phyloP scores from a whole-genome alignment of 1,284 basidiomycete species.

The Ustilago cynodontis region DNA sequence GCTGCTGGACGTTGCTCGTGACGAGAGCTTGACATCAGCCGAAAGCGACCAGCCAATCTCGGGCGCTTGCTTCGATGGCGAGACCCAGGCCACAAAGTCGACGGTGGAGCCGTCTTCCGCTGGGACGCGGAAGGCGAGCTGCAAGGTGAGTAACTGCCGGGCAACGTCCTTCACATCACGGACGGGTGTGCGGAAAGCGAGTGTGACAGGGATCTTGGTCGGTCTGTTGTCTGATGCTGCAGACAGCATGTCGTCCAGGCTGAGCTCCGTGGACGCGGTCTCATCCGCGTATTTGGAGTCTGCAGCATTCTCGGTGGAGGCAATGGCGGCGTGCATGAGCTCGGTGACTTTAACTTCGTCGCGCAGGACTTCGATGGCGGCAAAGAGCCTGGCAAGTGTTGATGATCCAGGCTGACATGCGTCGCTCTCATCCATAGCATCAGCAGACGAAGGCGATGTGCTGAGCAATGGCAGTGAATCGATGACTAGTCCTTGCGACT shows the following conservation, averaged over 20 bases:
- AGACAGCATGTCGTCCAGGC: constrained; percentile 35
- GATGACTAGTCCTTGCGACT: constrained; percentile 44
- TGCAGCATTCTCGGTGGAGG: constrained; percentile 14
- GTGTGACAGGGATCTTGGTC: constrained; percentile 33
- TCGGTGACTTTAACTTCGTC: constrained; percentile 50
- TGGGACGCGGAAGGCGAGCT: constrained; percentile 29
- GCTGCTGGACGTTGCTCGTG: neutral
- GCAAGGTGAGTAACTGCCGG: constrained; percentile 27
- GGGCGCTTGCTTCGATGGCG: constrained; percentile 16
- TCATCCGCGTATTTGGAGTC: neutral
- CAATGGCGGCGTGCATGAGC: constrained; percentile 41
- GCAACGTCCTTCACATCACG: constrained; percentile 18
- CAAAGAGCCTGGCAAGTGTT: constrained; percentile 36
- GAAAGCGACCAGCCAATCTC: constrained; percentile 30
- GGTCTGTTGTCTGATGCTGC: constrained; percentile 1
- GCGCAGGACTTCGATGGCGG: constrained; percentile 40
- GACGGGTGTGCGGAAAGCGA: constrained; percentile 37
- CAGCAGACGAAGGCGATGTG: neutral
- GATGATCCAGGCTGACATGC: constrained; percentile 4
- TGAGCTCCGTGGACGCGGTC: constrained; percentile 8
- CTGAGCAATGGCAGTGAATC: constrained; percentile 39
- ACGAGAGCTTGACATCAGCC: constrained; percentile 12
- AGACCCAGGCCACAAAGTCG: constrained; percentile 31
- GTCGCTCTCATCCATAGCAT: constrained; percentile 33
- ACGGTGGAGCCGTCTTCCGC: constrained; percentile 14